Evolutionary conservation across 1,284 basidiomycete genomes (phyloP), one percentile per base, ranked within the genome.

Genomic region (Apiotrichum montevideense): DNA sequence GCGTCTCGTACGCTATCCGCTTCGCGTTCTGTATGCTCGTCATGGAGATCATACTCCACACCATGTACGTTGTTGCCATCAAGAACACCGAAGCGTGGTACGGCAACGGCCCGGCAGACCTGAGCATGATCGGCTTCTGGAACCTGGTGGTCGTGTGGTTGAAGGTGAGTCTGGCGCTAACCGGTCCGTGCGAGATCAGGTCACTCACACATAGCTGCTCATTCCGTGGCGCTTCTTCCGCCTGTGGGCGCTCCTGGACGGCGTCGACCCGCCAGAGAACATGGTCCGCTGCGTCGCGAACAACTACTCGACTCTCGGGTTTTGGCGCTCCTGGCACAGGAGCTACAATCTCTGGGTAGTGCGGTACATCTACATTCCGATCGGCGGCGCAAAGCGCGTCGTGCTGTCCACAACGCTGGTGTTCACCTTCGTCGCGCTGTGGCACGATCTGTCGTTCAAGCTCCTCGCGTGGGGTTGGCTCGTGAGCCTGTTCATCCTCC

Each of bases 231-330:
- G 95, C 8, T 95, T 96, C 80, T 98, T 98, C 80, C 86, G 96
- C 2, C 78, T 98, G 4, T 98, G 95, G 94, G 88, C 94, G 1
- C 79, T 98, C 39, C 72, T 85, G 10, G 91, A 94, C 71, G 90
- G 90, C 0, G 82, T 98, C 35, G 91, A 98, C 66, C 87, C 93
- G 1, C 96, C 93, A 0, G 96, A 99, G 75, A 99, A 99, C 73
- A 97, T 98, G 96, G 83, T 99, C 5, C 83, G 96, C 13, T 98
- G 96, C 71, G 89, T 98, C 84, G 88, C 86, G n/a, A 98, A 98
- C 78, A 98, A 98, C 75, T 98, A 97, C 70, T 97, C 93, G 1
- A 85, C 87, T 0, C 75, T 88, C 2, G 93, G 91, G 0, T 98
- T 98, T 75, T 98, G 95, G 95, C 79, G 94, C 61, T 86, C 85